phyloP scores from a whole-genome alignment of 768 basidiomycete species.

The Agrocybe pediades region DNA sequence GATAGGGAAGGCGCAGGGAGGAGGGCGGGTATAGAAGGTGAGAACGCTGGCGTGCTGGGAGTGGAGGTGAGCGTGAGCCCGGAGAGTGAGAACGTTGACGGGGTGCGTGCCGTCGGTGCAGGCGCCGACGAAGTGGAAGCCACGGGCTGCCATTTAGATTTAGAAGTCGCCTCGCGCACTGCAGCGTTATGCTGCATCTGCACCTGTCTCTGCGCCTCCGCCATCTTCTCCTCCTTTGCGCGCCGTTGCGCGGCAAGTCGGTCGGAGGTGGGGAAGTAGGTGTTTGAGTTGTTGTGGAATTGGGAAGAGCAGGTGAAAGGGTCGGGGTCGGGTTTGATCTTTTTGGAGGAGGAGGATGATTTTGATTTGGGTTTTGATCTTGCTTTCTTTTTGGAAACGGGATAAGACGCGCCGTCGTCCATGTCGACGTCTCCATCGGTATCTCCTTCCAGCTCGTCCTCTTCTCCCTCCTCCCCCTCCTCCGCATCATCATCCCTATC shows the following conservation, averaged over 20 bases:
- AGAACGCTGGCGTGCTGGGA: too few species aligned
- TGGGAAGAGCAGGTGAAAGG: not conserved
- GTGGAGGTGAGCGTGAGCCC: too few species aligned
- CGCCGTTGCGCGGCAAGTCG: slow-evolving; percentile 25
- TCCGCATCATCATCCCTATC: slow-evolving; percentile 20
- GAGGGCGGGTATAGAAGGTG: too few species aligned
- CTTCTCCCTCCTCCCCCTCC: too few species aligned
- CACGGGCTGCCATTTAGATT: slow-evolving; percentile 25
- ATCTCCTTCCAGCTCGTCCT: too few species aligned
- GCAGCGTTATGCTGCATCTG: slow-evolving; percentile 2
- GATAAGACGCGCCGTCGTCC: slow-evolving; percentile 8
- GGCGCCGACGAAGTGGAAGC: slow-evolving; percentile 11
- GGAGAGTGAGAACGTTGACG: too few species aligned
- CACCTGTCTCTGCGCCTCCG: slow-evolving; percentile 13
- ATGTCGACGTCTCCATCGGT: slow-evolving; percentile 15
- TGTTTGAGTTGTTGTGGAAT: too few species aligned
- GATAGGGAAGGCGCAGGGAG: too few species aligned
- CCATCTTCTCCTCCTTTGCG: slow-evolving; percentile 26
- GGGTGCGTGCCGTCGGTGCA: not conserved
- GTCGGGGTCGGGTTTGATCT: slow-evolving; percentile 14
- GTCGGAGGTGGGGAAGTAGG: slow-evolving; percentile 9
- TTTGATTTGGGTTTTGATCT: slow-evolving; percentile 4
- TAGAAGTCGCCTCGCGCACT: not conserved
- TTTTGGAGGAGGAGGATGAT: slow-evolving; percentile 8
- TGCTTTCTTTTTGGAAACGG: slow-evolving; percentile 8